Conservation (phyloP, 2,329 filamentous ascomycete species). For the Calycina herbarum region DNA sequence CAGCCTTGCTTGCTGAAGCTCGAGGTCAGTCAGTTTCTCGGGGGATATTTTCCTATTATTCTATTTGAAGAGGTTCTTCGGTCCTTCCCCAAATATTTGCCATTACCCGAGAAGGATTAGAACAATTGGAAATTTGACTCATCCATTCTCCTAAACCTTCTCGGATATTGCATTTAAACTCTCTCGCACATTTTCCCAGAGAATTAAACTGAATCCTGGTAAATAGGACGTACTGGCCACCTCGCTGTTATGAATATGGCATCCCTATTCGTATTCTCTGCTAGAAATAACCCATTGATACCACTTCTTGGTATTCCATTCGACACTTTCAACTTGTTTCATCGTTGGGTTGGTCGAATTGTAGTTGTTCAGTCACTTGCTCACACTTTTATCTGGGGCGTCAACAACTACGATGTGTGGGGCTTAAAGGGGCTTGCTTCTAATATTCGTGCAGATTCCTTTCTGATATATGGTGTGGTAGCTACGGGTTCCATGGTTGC, state of each 20-base stretch:
- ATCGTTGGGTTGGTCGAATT: conserved; percentile 76
- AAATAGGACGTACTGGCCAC: conserved; percentile 62
- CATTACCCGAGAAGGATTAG: too few relatives aligned
- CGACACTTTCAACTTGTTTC: conserved; percentile 77
- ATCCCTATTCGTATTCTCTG: conserved; percentile 69
- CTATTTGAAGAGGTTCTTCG: too few relatives aligned
- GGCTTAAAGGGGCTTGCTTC: conserved; percentile 49
- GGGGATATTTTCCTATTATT: too few relatives aligned
- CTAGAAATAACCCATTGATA: conserved; percentile 76
- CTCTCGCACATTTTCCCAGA: too few relatives aligned
- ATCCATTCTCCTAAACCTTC: too few relatives aligned
- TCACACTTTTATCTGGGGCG: conserved; percentile 63
- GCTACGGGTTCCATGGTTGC: conserved; percentile 25
- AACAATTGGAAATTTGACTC: too few relatives aligned
- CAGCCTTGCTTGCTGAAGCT: conserved; percentile 46
- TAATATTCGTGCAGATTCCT: conserved; percentile 40
- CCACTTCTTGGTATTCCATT: conserved; percentile 69
- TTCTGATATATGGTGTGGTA: conserved; percentile 59
- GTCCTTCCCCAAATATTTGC: too few relatives aligned
- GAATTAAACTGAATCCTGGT: too few relatives aligned
- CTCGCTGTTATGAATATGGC: conserved; percentile 73
- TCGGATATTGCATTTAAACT: too few relatives aligned
- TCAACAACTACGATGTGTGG: conserved; percentile 41
- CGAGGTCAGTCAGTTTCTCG: conserved; percentile 32
- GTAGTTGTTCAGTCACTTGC: conserved; percentile 65